Conservation (phyloP, 2,329 filamentous ascomycete genomes). For the Myriosclerotinia duriaeana region DNA sequence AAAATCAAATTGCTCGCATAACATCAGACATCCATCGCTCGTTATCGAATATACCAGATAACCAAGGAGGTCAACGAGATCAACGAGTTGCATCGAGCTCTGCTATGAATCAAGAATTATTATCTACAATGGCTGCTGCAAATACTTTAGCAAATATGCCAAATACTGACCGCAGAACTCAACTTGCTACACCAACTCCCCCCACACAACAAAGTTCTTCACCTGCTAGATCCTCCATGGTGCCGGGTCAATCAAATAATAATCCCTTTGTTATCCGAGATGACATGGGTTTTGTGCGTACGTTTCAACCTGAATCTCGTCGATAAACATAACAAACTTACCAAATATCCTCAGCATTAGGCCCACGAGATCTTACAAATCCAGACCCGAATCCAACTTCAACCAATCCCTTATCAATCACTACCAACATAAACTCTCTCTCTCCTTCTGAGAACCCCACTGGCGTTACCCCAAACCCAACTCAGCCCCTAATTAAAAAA, state of each 20-base stretch:
- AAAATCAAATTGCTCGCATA: background rate
- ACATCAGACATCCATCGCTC: background rate
- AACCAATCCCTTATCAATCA: background rate
- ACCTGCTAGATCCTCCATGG: too few species aligned
- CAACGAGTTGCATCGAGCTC: background rate
- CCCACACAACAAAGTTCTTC: background rate
- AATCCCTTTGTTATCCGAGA: slow-evolving; percentile 9
- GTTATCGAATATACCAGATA: background rate
- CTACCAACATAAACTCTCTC: background rate
- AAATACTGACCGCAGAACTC: background rate
- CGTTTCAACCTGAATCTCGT: background rate
- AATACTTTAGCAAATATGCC: background rate
- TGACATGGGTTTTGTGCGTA: slow-evolving; percentile 10
- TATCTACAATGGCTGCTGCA: background rate
- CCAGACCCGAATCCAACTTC: background rate
- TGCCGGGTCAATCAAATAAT: background rate
- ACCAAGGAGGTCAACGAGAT: background rate
- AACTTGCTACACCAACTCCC: background rate
- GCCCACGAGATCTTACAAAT: background rate
- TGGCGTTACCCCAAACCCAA: too few species aligned
- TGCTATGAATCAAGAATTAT: too few species aligned
- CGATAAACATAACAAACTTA: background rate
- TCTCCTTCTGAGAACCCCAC: background rate
- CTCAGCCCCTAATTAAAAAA: background rate
- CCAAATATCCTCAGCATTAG: background rate